Evolutionary conservation across 2,329 filamentous ascomycete species (phyloP).

Genomic region (Fusarium keratoplasticum): DNA sequence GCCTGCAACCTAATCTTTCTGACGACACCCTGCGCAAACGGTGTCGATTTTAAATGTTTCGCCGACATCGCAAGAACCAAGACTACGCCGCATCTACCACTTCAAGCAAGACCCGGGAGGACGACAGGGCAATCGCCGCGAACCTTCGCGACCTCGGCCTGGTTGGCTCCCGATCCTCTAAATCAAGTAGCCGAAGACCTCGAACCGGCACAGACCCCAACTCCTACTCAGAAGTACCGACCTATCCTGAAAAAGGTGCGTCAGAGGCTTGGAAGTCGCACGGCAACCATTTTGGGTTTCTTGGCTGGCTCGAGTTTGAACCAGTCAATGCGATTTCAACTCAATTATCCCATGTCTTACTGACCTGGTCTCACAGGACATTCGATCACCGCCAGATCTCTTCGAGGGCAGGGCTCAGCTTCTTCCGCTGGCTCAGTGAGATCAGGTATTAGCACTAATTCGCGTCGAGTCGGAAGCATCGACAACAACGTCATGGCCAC

Average conservation of each 20-base stretch:
- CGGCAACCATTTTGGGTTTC: background rate
- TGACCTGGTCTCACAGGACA: constrained; percentile 35
- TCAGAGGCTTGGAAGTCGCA: background rate
- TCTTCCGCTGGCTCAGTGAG: constrained; percentile 50
- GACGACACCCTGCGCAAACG: constrained; percentile 26
- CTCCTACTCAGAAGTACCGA: constrained; percentile 46
- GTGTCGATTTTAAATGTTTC: constrained; percentile 53
- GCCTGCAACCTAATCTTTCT: constrained; percentile 3
- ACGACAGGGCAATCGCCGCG: constrained; percentile 38
- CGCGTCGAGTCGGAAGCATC: constrained; percentile 52
- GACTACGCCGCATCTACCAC: constrained; percentile 38
- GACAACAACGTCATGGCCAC: constrained; percentile 59
- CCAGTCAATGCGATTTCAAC: background rate
- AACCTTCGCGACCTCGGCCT: constrained; percentile 47
- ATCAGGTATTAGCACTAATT: constrained; percentile 47
- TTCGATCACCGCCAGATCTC: constrained; percentile 44
- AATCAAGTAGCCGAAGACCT: constrained; percentile 39
- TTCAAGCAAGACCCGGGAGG: constrained; percentile 32
- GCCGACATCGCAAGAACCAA: constrained; percentile 49
- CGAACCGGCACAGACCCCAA: constrained; percentile 43
- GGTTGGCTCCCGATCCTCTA: constrained; percentile 40
- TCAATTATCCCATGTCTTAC: constrained; percentile 9
- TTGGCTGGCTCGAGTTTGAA: background rate
- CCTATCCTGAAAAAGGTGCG: constrained; percentile 57
- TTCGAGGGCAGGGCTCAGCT: constrained; percentile 45